Base-by-base conservation (phyloP, 2,329 filamentous ascomycete genomes). In the Thelonectria rubi region DNA sequence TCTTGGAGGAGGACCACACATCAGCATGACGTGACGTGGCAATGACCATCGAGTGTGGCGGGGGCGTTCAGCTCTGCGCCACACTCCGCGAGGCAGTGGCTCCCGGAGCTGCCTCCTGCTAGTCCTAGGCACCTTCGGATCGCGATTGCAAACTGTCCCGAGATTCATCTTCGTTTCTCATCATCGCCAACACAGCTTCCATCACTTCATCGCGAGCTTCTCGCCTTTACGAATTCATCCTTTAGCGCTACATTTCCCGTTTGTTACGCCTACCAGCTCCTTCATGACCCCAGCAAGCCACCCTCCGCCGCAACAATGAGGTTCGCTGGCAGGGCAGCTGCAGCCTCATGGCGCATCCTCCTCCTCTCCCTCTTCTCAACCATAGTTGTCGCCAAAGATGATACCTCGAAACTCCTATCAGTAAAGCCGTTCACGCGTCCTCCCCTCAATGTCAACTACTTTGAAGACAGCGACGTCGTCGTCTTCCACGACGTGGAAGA, bases 381-480 rank as follows among this genome's bases (percentile, higher is more conserved):
- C 62, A 64, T 75, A 67, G 75, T 74, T 67, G 69, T 80, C 66
- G 80, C 87, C 57, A 90, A 89, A 75, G 85, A 88, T 11, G 85
- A 89, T 72, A 81, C 82, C 50, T 94, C 94, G 21, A 82, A 83
- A 30, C 15, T 47, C 15, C 7, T 58, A 84, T 97, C 71, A 82
- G 79, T 82, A 61, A 91, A 81, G 55, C 78, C 84, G 48, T 91
- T 97, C 78, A 81, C 90, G 46, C 82, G 88, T 70, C 78, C 83
- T 55, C 91, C 93, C 1, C 75, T 79, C 55, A 88, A 88, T 74
- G 81, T 97, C 67, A 91, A 91, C 79, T 99, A 97, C 79, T 98
- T 99, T 74, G 90, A 95, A 73, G 92, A 94, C 76, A 94, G 92
- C 67, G 90, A 97, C 75, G 86, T 91, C 53, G 82, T 97, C 61